Base-by-base conservation (phyloP, 2,329 filamentous ascomycete species). In the Fusarium begoniae region DNA sequence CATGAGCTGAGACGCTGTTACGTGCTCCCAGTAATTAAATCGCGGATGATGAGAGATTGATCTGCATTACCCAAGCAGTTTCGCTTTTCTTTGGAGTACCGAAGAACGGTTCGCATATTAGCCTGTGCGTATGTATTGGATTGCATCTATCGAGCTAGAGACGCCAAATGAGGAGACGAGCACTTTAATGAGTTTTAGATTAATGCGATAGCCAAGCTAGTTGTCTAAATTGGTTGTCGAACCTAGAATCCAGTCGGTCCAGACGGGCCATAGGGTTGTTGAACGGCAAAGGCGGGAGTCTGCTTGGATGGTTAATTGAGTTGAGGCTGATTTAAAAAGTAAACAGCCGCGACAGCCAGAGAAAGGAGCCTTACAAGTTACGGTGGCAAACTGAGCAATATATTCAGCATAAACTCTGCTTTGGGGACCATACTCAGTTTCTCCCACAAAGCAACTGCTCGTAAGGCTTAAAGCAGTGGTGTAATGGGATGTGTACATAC, bases 211-310 rank as follows among this genome's bases (percentile, higher is more conserved):
- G 48, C 38, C 32, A 35, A 37, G 35, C 50, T 44, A 30, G 24
- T 38, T 40, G 22, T 35, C 62, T 58, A 50, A 38, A 47, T 50
- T 32, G 40, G 53, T 51, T 48, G 24, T 32, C 18, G 45, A 18
- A 43, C 51, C 50, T 47, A 45, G 45, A 72, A 63, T 43, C 35
- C 24, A 24, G 26, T 63, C 57, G 47, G 22, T 62, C 45, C 37
- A 37, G 45, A 40, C 20, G 56, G 51, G 56, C 20, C 40, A 47
- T 41, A 51, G 45, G 67, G 50, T 41, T 51, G 67, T 56, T 48
- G 53, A 63, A 70, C 68, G 75, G 75, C 55, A 74, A 66, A 24
- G 44, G 72, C 69, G 74, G 75, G 66, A 75, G 56, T 61, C 47
- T 66, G 66, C 24, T 58, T 51, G 41, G 22, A 22, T 28, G 30